Evolutionary conservation across 257 asterid species (phyloP), one percentile per base, ranked within the genome.

Genomic region (Paraleonurus japonicus): DNA sequence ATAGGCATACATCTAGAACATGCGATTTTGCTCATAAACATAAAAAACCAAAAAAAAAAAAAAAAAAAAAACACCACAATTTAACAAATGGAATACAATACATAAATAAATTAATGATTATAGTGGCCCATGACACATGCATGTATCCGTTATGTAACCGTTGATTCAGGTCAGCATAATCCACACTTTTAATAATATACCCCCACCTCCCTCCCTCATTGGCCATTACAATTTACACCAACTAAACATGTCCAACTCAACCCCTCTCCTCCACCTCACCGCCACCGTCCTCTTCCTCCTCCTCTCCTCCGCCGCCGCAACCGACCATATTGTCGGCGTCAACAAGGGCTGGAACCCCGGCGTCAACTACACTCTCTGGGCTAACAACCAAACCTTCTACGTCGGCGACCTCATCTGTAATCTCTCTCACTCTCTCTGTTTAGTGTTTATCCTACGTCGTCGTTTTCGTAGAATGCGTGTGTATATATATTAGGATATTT

Each of bases 311-410:
- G 69, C 78, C 50, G 57, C 79, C 73, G 93, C 95, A 73, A 92
- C 97, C 23, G 98, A 92, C 87, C 98, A 92, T 90, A 90, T 92
- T 24, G 98, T 90, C 33, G 97, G 98, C 50, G 96, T 91, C 74
- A 90, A 92, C 92, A 80, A 57, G 57, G 98, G 97, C 69, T 92
- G 98, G 98, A 92, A 92, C 80, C 93, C 97, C 19, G 92, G 97
- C 61, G 28, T 92, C 55, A 92, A 92, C 86, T 92, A 90, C 86
- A 90, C 98, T 8, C 89, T 87, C 67, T 92, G 98, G 98, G 88
- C 95, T 77, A 87, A 85, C 87, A 90, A 83, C 83, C 92, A 92
- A n/a, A 90, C 96, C 55, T 92, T 92, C 88, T 87, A 79, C 81
- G 92, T 84, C 57, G 95, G 90, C 28, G 98, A 92, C 80, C 75